Evolutionary conservation across 2,329 filamentous ascomycete genomes (phyloP), one percentile per base, ranked within the genome.

Genomic region (Xylariaceae sp.): DNA sequence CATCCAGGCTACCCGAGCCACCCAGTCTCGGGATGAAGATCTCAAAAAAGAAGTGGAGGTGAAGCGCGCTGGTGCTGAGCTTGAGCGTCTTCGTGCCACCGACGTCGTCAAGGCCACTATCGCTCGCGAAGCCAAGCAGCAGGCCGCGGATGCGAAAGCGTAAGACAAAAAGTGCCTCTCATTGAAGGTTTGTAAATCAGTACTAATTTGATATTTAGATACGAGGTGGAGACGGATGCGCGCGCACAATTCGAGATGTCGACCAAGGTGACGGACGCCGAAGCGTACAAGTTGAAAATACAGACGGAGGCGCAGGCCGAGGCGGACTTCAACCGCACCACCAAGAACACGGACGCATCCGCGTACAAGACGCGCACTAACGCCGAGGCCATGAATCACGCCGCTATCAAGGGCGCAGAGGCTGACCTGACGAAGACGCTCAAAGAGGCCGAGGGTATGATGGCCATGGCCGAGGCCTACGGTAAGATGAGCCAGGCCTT

Each of bases 381-480:
- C 16, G 63, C 71, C 37, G 67, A 69, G 17, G 67, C 69, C 3
- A 56, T 55, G 47, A 60, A 51, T 38, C 59, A 65, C 39, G 64
- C 65, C 28, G 50, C 60, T 18, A 48, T 65, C 44, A 73, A 76
- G 58, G 62, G 66, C 11, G 74, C 79, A 34, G 78, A 83, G 47
- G 78, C 72, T 6, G 55, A 61, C 16, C 74, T 80, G 38, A 68
- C 81, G 45, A 65, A 68, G 15, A 77, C 81, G 57, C 74, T 87
- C 57, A 82, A 82, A 53, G 85, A 91, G 60, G 88, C 88, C 2
- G 84, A 89, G 55, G 89, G 84, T 67, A 68, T 91, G 28, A 63
- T 70, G 0, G 85, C 87, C 54, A 88, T 89, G 79, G 87, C 88
- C 1, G 81, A 83, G 41, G 87, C 86, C n/a, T 94, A 93, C 64